Evolutionary conservation across 2,329 filamentous ascomycete species (phyloP).

Genomic region (Meredithiella fracta): DNA sequence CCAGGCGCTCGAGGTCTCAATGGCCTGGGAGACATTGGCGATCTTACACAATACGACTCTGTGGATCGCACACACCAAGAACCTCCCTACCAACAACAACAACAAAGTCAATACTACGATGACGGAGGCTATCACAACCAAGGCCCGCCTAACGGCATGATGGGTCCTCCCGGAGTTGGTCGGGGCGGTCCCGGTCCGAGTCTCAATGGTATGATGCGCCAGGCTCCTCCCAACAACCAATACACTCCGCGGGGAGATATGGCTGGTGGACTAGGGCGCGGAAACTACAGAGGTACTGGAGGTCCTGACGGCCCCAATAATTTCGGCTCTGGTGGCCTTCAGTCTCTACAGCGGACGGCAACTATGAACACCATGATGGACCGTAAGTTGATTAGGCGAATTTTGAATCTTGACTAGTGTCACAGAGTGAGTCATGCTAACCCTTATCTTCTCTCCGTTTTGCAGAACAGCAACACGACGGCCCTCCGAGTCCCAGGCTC

Average conservation of each 20-base stretch:
- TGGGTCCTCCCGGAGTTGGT: slow-evolving; percentile 23
- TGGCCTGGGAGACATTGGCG: slow-evolving; percentile 1
- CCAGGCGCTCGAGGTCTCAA: slow-evolving; percentile 6
- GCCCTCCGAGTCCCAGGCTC: slow-evolving; percentile 4
- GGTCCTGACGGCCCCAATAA: slow-evolving; percentile 8
- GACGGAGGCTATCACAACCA: slow-evolving; percentile 29
- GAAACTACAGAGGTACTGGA: neutral
- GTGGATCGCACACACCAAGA: neutral
- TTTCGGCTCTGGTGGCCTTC: slow-evolving; percentile 14
- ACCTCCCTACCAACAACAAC: slow-evolving; percentile 16
- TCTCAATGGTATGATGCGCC: slow-evolving; percentile 21
- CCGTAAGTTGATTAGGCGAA: neutral
- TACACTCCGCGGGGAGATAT: slow-evolving; percentile 24
- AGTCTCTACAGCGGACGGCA: neutral
- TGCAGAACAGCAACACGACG: neutral
- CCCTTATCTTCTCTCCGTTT: neutral
- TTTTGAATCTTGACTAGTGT: neutral
- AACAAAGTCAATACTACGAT: slow-evolving; percentile 33
- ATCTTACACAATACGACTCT: slow-evolving; percentile 2
- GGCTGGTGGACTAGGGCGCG: slow-evolving; percentile 10
- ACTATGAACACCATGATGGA: slow-evolving; percentile 7
- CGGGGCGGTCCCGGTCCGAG: slow-evolving; percentile 25
- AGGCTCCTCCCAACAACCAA: slow-evolving; percentile 24
- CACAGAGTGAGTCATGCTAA: neutral
- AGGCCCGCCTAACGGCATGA: slow-evolving; percentile 25